Evolutionary conservation across 768 basidiomycete species (phyloP).

Genomic region (Leccinum obscurum): DNA sequence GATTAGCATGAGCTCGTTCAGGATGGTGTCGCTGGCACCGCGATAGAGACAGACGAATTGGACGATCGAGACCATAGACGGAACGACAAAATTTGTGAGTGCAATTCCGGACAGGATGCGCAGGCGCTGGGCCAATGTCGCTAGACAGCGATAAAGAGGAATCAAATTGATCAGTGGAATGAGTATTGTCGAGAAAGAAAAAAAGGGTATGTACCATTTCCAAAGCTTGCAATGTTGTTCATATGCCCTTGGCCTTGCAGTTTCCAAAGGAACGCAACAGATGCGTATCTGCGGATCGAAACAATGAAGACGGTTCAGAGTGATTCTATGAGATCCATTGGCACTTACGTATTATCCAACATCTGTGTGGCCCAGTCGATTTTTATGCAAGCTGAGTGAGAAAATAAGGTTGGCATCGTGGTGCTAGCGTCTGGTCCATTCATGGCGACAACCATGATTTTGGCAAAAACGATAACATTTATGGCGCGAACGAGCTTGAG

Average conservation of each 20-base stretch:
- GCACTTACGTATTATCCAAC: constrained; percentile 28
- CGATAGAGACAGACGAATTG: constrained; percentile 12
- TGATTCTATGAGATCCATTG: background rate
- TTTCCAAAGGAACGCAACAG: constrained; percentile 14
- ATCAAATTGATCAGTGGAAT: background rate
- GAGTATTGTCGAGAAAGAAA: background rate
- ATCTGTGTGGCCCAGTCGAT: constrained; percentile 34
- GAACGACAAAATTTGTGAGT: constrained; percentile 35
- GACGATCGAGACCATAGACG: constrained; percentile 31
- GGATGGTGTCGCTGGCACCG: background rate
- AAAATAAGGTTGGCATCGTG: constrained; percentile 8
- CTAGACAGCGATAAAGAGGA: background rate
- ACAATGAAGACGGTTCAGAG: background rate
- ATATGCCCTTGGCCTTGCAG: background rate
- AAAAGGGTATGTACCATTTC: background rate
- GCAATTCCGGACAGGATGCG: constrained; percentile 31
- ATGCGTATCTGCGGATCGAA: constrained; percentile 8
- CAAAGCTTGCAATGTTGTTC: background rate
- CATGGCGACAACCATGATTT: constrained; percentile 12
- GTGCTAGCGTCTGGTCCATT: constrained; percentile 6
- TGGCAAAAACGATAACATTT: constrained; percentile 26
- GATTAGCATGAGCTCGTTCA: constrained; percentile 7
- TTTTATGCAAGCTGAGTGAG: constrained; percentile 25
- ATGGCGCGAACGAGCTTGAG: constrained; percentile 26
- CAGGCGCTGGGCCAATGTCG: constrained; percentile 24